A percentile compares a stretch with the other conserved stretches of the same genome.
Conservation (phyloP, 306 rosid species). For the Quercus dentata region DNA sequence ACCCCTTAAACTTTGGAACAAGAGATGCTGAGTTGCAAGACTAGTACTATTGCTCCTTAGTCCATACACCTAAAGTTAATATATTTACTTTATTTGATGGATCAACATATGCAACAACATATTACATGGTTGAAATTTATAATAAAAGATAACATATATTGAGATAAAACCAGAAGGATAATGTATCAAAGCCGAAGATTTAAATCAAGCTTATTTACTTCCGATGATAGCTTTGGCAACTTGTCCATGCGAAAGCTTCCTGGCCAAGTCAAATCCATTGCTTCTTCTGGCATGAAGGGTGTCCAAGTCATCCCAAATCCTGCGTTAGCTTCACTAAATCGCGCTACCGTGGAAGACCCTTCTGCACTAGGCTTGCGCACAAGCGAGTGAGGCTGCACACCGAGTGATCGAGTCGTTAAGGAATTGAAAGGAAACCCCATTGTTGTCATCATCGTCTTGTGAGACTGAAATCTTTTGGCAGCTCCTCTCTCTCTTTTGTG, state of each 20-base stretch:
- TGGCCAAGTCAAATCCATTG: slow-evolving; percentile 50
- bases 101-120: background rate
- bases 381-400: slow-evolving; percentile 58
- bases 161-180: background rate
- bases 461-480: slow-evolving; percentile 50
- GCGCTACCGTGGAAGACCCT: slow-evolving; percentile 35
- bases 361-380: slow-evolving; percentile 46
- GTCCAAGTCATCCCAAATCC: slow-evolving; percentile 39
- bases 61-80: background rate
- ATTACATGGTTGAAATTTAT: background rate
- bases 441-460: slow-evolving; percentile 36
- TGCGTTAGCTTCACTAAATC: slow-evolving; percentile 23
- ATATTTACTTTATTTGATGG: background rate
- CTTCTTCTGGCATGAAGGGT: slow-evolving; percentile 44
- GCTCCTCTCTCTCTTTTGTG: slow-evolving; percentile 78
- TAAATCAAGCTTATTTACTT: slow-evolving; percentile 50
- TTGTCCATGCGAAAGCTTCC: slow-evolving; percentile 53
- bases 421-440: slow-evolving; percentile 33
- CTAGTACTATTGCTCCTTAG: too few species aligned
- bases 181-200: slow-evolving; percentile 55
- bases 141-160: slow-evolving; percentile 2
- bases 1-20: too few species aligned
- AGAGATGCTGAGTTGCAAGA: too few species aligned
- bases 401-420: slow-evolving; percentile 41
- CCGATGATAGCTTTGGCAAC: slow-evolving; percentile 30